Conservation (phyloP, 768 basidiomycete species). For the Leucocoprinus leucothites region DNA sequence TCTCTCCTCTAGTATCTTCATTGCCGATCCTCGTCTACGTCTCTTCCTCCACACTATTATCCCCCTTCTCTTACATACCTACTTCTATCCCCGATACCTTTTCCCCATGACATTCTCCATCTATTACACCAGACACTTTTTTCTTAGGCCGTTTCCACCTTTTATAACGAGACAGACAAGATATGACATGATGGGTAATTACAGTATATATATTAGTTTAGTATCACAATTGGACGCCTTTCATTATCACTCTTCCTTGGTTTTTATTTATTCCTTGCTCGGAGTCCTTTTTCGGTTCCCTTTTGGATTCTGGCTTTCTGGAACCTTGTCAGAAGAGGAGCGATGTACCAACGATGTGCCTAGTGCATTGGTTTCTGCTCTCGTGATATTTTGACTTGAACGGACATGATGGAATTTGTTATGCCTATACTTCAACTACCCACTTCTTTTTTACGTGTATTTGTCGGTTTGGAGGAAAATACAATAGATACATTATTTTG, state of each 20-base stretch:
- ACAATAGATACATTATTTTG: no score
- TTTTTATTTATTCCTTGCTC: no score
- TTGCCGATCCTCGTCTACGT: not conserved
- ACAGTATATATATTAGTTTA: slow-evolving; percentile 10
- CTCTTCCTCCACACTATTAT: slow-evolving; percentile 1
- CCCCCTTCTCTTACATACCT: slow-evolving; percentile 7
- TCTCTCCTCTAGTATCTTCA: slow-evolving; percentile 14
- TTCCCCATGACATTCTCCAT: no score
- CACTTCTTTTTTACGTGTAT: no score
- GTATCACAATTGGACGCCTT: slow-evolving; percentile 9
- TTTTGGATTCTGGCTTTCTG: not conserved
- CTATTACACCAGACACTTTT: not conserved
- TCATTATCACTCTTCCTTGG: slow-evolving; percentile 1
- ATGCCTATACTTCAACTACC: not conserved
- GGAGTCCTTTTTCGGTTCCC: no score
- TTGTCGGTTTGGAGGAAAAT: no score
- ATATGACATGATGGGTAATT: slow-evolving; percentile 8
- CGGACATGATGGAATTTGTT: slow-evolving; percentile 5
- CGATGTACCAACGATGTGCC: no score
- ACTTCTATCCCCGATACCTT: slow-evolving; percentile 7
- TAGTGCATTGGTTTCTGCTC: no score
- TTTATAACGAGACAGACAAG: slow-evolving; percentile 12
- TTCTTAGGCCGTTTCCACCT: not conserved
- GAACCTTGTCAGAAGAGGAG: no score
- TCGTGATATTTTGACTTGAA: no score